Base-by-base conservation (phyloP, 495 filamentous ascomycete genomes). In the Pseudomonodictys pantanalensis region DNA sequence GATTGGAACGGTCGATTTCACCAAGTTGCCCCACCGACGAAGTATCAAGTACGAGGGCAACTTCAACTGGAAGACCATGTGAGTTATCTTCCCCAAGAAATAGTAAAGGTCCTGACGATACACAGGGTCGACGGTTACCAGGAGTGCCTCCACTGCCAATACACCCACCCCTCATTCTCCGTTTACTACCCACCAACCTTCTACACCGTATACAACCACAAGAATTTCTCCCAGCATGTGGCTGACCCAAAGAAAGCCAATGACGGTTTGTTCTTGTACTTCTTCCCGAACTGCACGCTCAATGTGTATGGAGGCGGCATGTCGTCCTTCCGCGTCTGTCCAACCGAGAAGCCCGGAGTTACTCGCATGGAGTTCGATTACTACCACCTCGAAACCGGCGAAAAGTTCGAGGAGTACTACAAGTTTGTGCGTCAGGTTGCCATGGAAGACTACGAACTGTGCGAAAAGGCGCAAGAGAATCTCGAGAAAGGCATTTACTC, bases 61-160 rank as follows among this genome's bases (percentile, higher is more conserved):
- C 0, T 85, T 85, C 69, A 85, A 85, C 66, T 85, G 81, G 82
- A 85, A 85, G 62, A 83, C 82, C 0, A 85, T 85, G 81, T 80
- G 72, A 57, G 51, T 29, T 18, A 9, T 7, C 47, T 3, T 28
- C 22, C 35, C 22, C 42, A 15, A 2, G 24, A 39, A 35, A 22
- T 46, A n/a, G 11, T 3, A n/a, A 25, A 23, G 22, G 8, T 28
- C 2, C 56, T 65, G 23, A 54, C 25, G 10, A n/a, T 8, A 8
- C 33, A 1, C 23, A 65, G 62, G 64, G 80, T 85, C 15, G 82
- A 85, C 52, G 82, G 81, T 15, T 85, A 81, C 53, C 82, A 85
- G 66, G 82, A 85, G 68, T 85, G 82, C 58, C 72, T 85, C 12
- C 82, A 85, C 62, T 85, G 82, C 74, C 79, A 82, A 65, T 85